Conservation (phyloP, 2,329 filamentous ascomycete species). For the Purpureocillium takamizusanense region DNA sequence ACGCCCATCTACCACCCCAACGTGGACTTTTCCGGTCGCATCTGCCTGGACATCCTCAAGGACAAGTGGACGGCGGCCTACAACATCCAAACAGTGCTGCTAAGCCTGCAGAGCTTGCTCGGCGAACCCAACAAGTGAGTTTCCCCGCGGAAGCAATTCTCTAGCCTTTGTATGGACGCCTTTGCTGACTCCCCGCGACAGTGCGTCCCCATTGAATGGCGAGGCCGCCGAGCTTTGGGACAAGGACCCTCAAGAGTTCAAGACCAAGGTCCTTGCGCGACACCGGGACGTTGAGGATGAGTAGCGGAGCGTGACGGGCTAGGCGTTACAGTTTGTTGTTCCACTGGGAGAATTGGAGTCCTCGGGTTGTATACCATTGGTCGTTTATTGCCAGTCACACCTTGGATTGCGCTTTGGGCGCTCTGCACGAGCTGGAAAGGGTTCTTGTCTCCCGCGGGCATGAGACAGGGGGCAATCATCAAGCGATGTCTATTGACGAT, state of each 20-base stretch:
- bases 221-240: conserved; percentile 97
- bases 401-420: conserved; percentile 22
- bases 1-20: conserved; percentile 99
- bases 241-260: conserved; percentile 77
- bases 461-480: conserved; percentile 1
- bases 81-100: conserved; percentile 86
- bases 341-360: conserved; percentile 34
- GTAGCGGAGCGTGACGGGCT: too few species aligned
- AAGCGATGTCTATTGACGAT: conserved; percentile 1
- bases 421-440: conserved; percentile 5
- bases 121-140: conserved; percentile 97
- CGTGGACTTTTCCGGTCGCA: conserved; percentile 92
- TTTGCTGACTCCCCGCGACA: conserved; percentile 23
- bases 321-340: conserved; percentile 6
- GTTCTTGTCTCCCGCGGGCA: conserved; percentile 1
- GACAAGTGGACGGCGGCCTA: conserved; percentile 98
- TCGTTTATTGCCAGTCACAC: conserved; percentile 15
- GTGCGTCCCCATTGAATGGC: conserved; percentile 87
- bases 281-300: conserved; percentile 59
- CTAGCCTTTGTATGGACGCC: not conserved
- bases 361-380: conserved; percentile 18
- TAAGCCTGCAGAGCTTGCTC: conserved; percentile 89
- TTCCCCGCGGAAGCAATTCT: not conserved
- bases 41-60: conserved; percentile 96
- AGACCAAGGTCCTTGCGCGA: conserved; percentile 59